Evolutionary conservation across 495 filamentous ascomycete genomes (phyloP).

Genomic region (Zalerion maritima): DNA sequence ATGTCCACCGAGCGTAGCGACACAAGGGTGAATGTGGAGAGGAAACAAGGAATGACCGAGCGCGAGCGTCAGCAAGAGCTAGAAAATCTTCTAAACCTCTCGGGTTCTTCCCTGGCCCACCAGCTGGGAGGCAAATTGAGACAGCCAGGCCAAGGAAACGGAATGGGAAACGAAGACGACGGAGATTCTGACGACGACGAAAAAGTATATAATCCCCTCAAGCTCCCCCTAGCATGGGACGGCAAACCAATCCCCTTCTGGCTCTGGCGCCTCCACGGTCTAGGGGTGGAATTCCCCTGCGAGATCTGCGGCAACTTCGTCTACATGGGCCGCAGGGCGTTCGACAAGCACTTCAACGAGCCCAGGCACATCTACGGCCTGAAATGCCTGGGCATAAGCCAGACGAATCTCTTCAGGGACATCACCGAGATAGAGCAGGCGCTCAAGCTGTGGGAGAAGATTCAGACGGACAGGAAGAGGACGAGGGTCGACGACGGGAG

Average conservation of each 20-base stretch:
- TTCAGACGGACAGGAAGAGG: slow-evolving; percentile 73
- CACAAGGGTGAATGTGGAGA: slow-evolving; percentile 83
- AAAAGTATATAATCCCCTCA: slow-evolving; percentile 90
- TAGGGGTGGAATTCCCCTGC: slow-evolving; percentile 89
- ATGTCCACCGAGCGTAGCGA: slow-evolving; percentile 71
- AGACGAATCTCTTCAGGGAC: slow-evolving; percentile 83
- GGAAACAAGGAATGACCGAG: slow-evolving; percentile 91
- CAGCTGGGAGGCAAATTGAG: slow-evolving; percentile 10
- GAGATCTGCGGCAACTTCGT: slow-evolving; percentile 97
- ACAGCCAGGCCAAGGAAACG: slow-evolving; percentile 10
- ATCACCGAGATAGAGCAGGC: slow-evolving; percentile 88
- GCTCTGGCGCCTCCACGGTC: slow-evolving; percentile 92
- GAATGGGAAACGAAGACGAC: slow-evolving; percentile 28
- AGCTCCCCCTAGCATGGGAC: slow-evolving; percentile 91
- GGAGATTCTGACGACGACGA: slow-evolving; percentile 48
- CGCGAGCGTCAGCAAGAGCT: slow-evolving; percentile 83
- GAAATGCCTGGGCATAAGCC: slow-evolving; percentile 85
- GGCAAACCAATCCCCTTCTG: slow-evolving; percentile 98
- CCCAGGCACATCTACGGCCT: slow-evolving; percentile 81
- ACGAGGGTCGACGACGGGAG: slow-evolving; percentile 58
- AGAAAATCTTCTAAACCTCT: slow-evolving; percentile 64
- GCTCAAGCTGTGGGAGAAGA: slow-evolving; percentile 78
- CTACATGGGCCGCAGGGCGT: slow-evolving; percentile 89
- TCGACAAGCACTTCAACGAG: slow-evolving; percentile 97
- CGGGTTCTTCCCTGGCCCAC: slow-evolving; percentile 21